Evolutionary conservation across 2,329 filamentous ascomycete species (phyloP).

Genomic region (Tolypocladium guangdongense): DNA sequence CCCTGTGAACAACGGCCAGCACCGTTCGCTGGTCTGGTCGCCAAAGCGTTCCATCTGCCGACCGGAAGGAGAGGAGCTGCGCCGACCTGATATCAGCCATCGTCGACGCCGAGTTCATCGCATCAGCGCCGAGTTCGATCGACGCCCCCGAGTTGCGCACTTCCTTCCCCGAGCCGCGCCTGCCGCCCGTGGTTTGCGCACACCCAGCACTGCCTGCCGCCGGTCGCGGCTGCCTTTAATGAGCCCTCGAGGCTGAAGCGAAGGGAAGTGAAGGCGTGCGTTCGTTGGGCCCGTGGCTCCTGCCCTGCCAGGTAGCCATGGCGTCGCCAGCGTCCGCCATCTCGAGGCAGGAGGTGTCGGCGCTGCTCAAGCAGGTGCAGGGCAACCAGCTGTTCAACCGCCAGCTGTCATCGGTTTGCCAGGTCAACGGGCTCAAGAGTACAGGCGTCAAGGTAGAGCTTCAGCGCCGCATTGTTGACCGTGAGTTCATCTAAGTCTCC

Average conservation of each 20-base stretch:
- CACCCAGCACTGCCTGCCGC: not conserved
- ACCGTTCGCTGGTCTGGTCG: not conserved
- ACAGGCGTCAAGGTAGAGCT: constrained; percentile 79
- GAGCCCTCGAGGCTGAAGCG: not conserved
- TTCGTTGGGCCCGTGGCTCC: not conserved
- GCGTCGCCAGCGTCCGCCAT: constrained; percentile 16
- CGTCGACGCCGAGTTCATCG: not conserved
- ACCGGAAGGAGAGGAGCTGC: not conserved
- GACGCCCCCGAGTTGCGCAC: not conserved
- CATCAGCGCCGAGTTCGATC: not conserved
- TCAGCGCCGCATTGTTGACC: constrained; percentile 63
- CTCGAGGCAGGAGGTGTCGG: constrained; percentile 30
- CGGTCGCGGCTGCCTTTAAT: not conserved
- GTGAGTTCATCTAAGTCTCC: constrained; percentile 46
- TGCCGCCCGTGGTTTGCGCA: not conserved
- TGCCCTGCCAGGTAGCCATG: constrained; percentile 7
- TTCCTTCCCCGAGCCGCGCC: not conserved
- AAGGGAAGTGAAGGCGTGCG: not conserved
- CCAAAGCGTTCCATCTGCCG: not conserved
- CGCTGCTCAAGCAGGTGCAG: constrained; percentile 33
- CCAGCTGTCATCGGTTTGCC: constrained; percentile 68
- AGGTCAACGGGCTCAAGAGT: constrained; percentile 60
- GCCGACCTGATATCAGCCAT: not conserved
- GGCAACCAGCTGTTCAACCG: constrained; percentile 38
- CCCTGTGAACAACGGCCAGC: not conserved